Conservation (phyloP, 139 green algal species). For the Pseudopediastrum boryanum region DNA sequence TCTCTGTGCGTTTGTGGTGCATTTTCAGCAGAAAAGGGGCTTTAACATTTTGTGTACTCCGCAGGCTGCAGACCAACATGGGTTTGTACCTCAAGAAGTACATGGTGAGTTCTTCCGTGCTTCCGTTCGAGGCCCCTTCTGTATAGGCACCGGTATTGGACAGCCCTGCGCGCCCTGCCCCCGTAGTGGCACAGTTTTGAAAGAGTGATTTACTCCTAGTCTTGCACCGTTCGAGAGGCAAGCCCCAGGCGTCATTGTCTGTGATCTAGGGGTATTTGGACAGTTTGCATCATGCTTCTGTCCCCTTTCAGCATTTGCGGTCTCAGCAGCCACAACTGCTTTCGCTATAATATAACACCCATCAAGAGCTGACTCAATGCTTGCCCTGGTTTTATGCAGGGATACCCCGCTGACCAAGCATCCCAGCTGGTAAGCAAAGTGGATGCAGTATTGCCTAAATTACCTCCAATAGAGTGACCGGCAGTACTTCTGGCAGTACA, state of each 20-base stretch:
- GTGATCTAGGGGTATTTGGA: too few species aligned
- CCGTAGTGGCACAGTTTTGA: not conserved
- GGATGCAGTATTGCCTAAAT: not conserved
- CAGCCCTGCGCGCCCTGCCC: not conserved
- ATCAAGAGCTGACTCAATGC: not conserved
- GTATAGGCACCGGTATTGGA: not conserved
- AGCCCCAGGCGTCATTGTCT: too few species aligned
- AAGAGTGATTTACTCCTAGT: not conserved
- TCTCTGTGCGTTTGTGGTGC: too few species aligned
- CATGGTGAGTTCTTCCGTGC: constrained; percentile 51
- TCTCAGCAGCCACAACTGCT: too few species aligned
- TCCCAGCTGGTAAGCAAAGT: constrained; percentile 25
- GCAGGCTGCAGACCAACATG: constrained; percentile 78
- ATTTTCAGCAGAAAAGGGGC: too few species aligned
- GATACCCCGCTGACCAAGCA: constrained; percentile 26
- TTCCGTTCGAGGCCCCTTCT: constrained; percentile 31
- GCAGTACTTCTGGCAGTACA: too few species aligned
- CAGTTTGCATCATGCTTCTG: too few species aligned
- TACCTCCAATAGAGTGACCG: too few species aligned
- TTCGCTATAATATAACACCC: not conserved
- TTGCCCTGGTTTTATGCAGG: not conserved
- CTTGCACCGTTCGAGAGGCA: too few species aligned
- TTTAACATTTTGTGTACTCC: not conserved
- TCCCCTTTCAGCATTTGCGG: too few species aligned
- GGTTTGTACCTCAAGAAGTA: constrained; percentile 73